A percentile compares a stretch with the other conserved stretches of the same genome.
phyloP scores from a whole-genome alignment of 2,329 filamentous ascomycete genomes.

The Penicillium sp. region DNA sequence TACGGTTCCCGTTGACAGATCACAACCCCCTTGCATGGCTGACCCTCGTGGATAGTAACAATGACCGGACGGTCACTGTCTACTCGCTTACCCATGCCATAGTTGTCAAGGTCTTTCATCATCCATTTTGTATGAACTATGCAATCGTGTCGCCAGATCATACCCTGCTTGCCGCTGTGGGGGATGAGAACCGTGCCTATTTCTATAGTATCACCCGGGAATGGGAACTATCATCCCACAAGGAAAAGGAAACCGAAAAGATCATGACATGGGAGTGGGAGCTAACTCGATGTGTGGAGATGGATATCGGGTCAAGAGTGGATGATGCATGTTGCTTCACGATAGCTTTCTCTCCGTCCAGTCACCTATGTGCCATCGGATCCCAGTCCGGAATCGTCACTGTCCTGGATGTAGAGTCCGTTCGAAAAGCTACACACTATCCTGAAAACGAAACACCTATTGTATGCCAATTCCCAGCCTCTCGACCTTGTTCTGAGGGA shows the following conservation, averaged over 20 bases:
- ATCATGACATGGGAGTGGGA: constrained; percentile 49
- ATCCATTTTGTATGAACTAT: constrained; percentile 89
- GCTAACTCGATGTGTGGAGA: constrained; percentile 41
- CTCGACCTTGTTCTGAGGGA: constrained; percentile 68
- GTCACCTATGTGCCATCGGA: constrained; percentile 54
- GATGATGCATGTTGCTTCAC: constrained; percentile 53
- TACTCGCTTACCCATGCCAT: constrained; percentile 73
- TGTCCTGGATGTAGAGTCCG: constrained; percentile 46
- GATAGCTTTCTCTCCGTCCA: constrained; percentile 54
- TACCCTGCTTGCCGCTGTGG: constrained; percentile 76
- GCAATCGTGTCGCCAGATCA: constrained; percentile 93
- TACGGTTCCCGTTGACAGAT: constrained; percentile 26
- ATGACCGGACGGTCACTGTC: constrained; percentile 86
- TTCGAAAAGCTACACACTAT: constrained; percentile 29
- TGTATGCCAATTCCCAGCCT: constrained; percentile 76
- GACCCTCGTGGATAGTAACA: constrained; percentile 73
- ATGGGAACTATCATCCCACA: constrained; percentile 24
- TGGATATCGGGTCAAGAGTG: constrained; percentile 45
- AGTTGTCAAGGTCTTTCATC: constrained; percentile 70
- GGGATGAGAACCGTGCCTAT: constrained; percentile 85
- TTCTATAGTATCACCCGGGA: constrained; percentile 65
- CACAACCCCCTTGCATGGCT: constrained; percentile 17
- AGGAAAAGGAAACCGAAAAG: constrained; percentile 34
- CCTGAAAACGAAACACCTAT: constrained; percentile 51
- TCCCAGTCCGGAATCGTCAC: constrained; percentile 55